Base-by-base conservation (phyloP, 106 monocot genomes). In the Posidonia australis region DNA sequence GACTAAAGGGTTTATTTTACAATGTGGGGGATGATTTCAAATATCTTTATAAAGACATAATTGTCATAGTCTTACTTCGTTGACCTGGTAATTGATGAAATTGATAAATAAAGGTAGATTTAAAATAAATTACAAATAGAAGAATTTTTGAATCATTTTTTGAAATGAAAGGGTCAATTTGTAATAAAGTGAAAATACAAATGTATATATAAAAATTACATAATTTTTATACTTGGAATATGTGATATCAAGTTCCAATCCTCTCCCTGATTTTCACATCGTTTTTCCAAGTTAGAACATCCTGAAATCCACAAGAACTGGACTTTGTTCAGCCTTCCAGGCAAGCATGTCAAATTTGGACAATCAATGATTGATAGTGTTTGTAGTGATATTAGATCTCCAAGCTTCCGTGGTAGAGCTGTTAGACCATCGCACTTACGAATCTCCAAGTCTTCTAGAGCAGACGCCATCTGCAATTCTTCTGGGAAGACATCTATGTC, bases 241-340 rank as follows among this genome's bases (percentile, higher is more conserved):
- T 54, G 54, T 54, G 54, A 54, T 54, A 54, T 54, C 22, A 54
- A 54, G 11, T n/a, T 19, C 54, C 54, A 54, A 54, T 54, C 54
- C 10, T 54, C 54, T 25, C 54, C 54, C 11, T 54, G 54, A 21
- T 54, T 11, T 22, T 20, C 23, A 54, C 54, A 54, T 2, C 54
- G 54, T 25, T 7, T 11, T 23, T 54, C 54, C 54, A 54, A 23
- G 7, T 21, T 5, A 54, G 22, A 11, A 3, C 54, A 54, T 9
- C 0, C 54, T 54, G 54, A 54, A 54, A 54, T 54, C 24, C 18
- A 22, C 10, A 54, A 23, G 23, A 54, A 54, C 23, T 54, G 22
- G 21, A 54, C 54, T 7, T 16, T 6, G 9, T 54, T n/a, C 18
- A 54, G 54, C 54, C 21, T 54, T 10, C 54, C 54, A 19, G 54